phyloP scores from a whole-genome alignment of 2,329 filamentous ascomycete genomes.

The Colletotrichum godetiae region DNA sequence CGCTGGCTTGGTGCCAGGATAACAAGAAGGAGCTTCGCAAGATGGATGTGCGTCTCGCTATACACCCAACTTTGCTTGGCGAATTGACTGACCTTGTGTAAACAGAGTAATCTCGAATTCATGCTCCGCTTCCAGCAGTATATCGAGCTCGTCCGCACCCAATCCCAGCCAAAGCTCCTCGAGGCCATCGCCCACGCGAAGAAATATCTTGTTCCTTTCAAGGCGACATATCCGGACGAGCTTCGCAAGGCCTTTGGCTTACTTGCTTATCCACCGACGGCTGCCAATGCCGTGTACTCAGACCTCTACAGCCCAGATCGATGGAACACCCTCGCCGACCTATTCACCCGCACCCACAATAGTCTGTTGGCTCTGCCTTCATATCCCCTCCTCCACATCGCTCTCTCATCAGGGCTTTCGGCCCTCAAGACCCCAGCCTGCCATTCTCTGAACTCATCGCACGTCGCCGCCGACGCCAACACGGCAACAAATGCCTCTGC shows the following conservation, averaged over 20 bases:
- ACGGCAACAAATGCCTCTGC: constrained; percentile 42
- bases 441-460: constrained; percentile 73
- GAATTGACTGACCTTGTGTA: constrained; percentile 11
- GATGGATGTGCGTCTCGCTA: constrained; percentile 71
- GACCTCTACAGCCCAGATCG: constrained; percentile 78
- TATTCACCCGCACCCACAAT: constrained; percentile 90
- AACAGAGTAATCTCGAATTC: constrained; percentile 85
- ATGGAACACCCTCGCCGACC: constrained; percentile 80
- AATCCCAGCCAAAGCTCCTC: constrained; percentile 70
- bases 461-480: constrained; percentile 46
- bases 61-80: background rate
- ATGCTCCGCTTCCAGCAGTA: constrained; percentile 95
- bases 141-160: constrained; percentile 85
- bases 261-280: constrained; percentile 77
- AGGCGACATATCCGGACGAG: constrained; percentile 74
- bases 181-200: constrained; percentile 87
- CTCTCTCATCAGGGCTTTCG: constrained; percentile 89
- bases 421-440: constrained; percentile 96
- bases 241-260: constrained; percentile 82
- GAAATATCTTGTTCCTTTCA: constrained; percentile 81
- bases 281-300: constrained; percentile 52
- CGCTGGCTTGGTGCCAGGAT: constrained; percentile 89
- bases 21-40: constrained; percentile 94
- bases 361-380: constrained; percentile 84
- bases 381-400: constrained; percentile 88